phyloP scores from a whole-genome alignment of 2,329 filamentous ascomycete species.

The Stachybotrys elegans region DNA sequence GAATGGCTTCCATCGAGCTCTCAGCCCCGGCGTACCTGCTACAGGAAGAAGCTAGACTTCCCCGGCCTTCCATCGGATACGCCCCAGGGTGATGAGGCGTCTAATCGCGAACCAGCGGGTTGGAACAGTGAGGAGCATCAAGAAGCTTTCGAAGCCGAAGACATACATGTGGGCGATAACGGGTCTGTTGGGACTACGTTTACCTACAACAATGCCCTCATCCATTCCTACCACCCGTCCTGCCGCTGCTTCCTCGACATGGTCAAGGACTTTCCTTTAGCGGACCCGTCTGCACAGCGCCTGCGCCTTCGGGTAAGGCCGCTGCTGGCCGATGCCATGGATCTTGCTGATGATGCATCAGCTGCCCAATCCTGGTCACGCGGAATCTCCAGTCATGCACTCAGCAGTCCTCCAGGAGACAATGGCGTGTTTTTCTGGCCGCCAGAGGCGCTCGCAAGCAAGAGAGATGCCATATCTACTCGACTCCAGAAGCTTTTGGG shows the following conservation, averaged over 20 bases:
- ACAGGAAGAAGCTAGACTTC: slow-evolving; percentile 51
- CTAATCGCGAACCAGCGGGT: slow-evolving; percentile 1
- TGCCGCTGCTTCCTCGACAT: slow-evolving; percentile 55
- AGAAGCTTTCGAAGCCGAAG: slow-evolving; percentile 10
- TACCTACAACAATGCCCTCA: slow-evolving; percentile 47
- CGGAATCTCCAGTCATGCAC: no score
- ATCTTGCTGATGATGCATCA: no score
- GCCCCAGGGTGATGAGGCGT: background rate
- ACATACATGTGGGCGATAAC: slow-evolving; percentile 44
- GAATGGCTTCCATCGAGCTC: slow-evolving; percentile 57
- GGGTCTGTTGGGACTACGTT: slow-evolving; percentile 35
- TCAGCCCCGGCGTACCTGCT: slow-evolving; percentile 60
- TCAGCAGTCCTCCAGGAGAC: background rate
- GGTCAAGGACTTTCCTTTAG: slow-evolving; percentile 41
- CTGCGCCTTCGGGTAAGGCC: slow-evolving; percentile 36
- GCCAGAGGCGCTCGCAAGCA: slow-evolving; percentile 5
- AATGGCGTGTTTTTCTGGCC: slow-evolving; percentile 17
- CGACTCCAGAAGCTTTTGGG: slow-evolving; percentile 32
- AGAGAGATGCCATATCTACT: slow-evolving; percentile 5
- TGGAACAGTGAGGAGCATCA: slow-evolving; percentile 31
- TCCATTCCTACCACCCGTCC: slow-evolving; percentile 49
- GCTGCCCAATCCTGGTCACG: no score
- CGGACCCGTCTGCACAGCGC: slow-evolving; percentile 21
- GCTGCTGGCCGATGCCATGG: no score
- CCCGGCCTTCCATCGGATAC: no score